Conservation (phyloP, 2,329 filamentous ascomycete species). For the Chaetomiaceae sp. region DNA sequence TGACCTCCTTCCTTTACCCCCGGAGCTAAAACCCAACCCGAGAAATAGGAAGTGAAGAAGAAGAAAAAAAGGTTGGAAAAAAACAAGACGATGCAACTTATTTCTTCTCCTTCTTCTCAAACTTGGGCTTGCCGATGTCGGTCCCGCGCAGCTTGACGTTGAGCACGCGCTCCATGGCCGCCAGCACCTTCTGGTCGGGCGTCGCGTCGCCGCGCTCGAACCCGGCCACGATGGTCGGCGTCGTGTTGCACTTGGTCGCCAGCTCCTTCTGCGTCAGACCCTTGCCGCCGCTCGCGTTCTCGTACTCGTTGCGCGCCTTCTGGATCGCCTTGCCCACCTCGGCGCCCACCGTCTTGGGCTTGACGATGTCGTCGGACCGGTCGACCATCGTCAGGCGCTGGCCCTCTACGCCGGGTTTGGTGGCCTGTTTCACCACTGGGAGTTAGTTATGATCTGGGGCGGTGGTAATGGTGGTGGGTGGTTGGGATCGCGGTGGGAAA, state of each 20-base stretch:
- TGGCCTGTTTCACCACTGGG: slow-evolving; percentile 43
- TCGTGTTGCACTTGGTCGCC: slow-evolving; percentile 86
- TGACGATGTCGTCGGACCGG: slow-evolving; percentile 94
- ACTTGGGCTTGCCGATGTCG: slow-evolving; percentile 62
- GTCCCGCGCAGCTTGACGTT: slow-evolving; percentile 82
- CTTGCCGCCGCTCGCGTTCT: slow-evolving; percentile 59
- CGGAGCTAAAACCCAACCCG: not conserved
- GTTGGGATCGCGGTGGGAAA: not conserved
- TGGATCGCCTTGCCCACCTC: slow-evolving; percentile 79
- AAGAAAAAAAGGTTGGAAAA: not conserved
- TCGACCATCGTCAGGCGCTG: slow-evolving; percentile 98
- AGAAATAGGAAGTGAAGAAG: not conserved
- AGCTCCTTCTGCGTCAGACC: slow-evolving; percentile 83
- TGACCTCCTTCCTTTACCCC: no score
- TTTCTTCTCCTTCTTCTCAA: slow-evolving; percentile 35
- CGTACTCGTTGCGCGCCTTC: slow-evolving; percentile 71
- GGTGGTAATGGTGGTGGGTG: not conserved
- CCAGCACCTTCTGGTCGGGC: slow-evolving; percentile 80
- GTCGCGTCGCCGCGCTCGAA: slow-evolving; percentile 76
- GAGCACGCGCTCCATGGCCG: slow-evolving; percentile 74
- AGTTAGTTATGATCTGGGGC: no score
- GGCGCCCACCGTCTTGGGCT: slow-evolving; percentile 84
- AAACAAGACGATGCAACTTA: no score
- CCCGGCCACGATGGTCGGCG: slow-evolving; percentile 71
- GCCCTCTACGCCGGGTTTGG: slow-evolving; percentile 64